phyloP scores from a whole-genome alignment of 176 grass and related monocot species.

The Pontederia crassipes region DNA sequence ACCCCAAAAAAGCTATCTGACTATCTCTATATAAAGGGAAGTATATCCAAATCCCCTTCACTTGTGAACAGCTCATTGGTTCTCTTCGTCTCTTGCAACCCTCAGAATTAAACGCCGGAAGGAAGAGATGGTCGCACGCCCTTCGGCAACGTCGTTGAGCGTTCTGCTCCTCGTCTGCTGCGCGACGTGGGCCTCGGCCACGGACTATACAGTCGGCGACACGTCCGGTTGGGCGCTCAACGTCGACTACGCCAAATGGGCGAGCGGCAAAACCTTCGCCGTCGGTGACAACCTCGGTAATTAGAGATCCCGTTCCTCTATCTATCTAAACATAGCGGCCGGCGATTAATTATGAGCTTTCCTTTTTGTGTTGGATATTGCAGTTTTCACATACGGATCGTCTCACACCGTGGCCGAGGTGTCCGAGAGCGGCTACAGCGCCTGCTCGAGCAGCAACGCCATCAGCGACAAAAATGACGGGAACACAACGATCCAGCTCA shows the following conservation, averaged over 20 bases:
- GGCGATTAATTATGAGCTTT: too few relatives aligned
- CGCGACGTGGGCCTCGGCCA: slow-evolving; percentile 24
- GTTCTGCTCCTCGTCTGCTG: slow-evolving; percentile 42
- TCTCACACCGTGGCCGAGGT: slow-evolving; percentile 47
- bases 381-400: slow-evolving; percentile 57
- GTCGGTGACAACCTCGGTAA: slow-evolving; percentile 40
- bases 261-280: slow-evolving; percentile 20
- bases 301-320: slow-evolving; percentile 10
- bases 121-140: background rate
- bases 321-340: background rate
- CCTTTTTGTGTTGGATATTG: background rate
- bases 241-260: slow-evolving; percentile 32
- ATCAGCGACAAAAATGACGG: slow-evolving; percentile 19
- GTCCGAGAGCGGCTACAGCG: slow-evolving; percentile 30
- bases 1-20: too few relatives aligned
- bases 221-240: slow-evolving; percentile 22
- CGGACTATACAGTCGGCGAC: slow-evolving; percentile 42
- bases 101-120: background rate
- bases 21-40: too few relatives aligned
- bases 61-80: background rate
- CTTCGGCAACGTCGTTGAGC: slow-evolving; percentile 3
- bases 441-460: slow-evolving; percentile 32
- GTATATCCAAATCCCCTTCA: too few relatives aligned
- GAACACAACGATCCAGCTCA: slow-evolving; percentile 32
- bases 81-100: background rate